Evolutionary conservation across 352 stramenopile genomes (phyloP).

Genomic region (Vaucheria bursata): DNA sequence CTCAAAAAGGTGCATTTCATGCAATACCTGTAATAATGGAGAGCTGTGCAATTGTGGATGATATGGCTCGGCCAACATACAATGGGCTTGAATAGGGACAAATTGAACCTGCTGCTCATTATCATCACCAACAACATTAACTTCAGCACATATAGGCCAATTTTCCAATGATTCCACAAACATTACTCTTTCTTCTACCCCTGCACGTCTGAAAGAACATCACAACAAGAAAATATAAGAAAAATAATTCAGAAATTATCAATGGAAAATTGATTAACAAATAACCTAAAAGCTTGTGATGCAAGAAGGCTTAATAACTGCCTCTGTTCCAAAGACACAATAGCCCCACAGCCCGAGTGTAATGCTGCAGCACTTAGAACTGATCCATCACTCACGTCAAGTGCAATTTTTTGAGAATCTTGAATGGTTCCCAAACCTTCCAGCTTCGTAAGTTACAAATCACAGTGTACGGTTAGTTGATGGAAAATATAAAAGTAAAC

Average conservation of each 20-base stretch:
- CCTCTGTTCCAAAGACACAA: neutral
- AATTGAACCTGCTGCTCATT: neutral
- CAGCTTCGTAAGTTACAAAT: neutral
- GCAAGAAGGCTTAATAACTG: neutral
- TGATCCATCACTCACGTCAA: constrained; percentile 7
- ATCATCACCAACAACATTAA: neutral
- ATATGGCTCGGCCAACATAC: neutral
- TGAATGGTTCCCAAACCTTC: neutral
- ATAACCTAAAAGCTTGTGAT: neutral
- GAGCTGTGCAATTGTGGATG: constrained; percentile 7
- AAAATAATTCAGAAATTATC: too few species aligned
- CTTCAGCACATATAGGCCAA: neutral
- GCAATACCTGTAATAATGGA: neutral
- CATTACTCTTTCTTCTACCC: neutral
- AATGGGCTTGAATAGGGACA: neutral
- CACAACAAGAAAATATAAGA: too few species aligned
- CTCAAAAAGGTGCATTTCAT: too few species aligned
- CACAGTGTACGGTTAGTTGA: neutral
- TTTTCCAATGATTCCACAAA: neutral
- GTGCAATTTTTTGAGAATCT: neutral
- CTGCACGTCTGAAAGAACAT: neutral
- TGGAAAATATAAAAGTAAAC: too few species aligned
- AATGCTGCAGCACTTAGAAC: neutral
- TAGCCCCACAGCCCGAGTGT: neutral
- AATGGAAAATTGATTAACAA: too few species aligned